Base-by-base conservation (phyloP, 306 rosid genomes). In the Adenanthera pavonina region DNA sequence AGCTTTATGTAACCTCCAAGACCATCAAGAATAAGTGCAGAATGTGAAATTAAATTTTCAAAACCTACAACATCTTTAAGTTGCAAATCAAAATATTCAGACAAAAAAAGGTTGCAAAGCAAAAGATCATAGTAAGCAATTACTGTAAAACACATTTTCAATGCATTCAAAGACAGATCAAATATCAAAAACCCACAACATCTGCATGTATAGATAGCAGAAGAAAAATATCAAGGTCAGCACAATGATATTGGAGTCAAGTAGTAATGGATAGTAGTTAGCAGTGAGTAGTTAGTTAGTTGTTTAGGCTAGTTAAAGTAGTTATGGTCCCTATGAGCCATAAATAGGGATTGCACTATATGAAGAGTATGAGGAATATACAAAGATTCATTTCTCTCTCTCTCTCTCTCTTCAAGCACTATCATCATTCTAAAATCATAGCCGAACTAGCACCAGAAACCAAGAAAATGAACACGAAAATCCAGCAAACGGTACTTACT, bases 401-500 rank as follows among this genome's bases (percentile, higher is more conserved):
- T 51, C 19, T 1, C 56, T 51, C 60, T 17, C 60, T 53, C 60
- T 53, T 15, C 60, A 53, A 8, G 20, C 6, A 33, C 34, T 19
- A n/a, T 5, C 19, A n/a, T n/a, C 11, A 8, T 17, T 54, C 61
- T n/a, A 56, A 56, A 25, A 25, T 25, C 30, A 25, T 25, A 25
- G 30, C 30, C 30, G 30, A 25, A 25, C 30, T 25, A 25, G 30
- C 30, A 25, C 30, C 30, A 75, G 59, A 80, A 77, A 46, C 52
- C 47, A 83, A 67, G 17, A 78, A 69, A 47, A 78, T 33, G 52
- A 11, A 47, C 62, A 85, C 20, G 13, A 25, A 59, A 51, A 25
- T 13, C 3, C 5, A 69, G 69, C 11, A 83, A 60, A 82, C 69
- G 33, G 47, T n/a, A 77, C 96, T 80, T 87, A 93, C 99, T 90